A percentile compares a stretch with the other conserved stretches of the same genome.
phyloP scores from a whole-genome alignment of 306 rosid species.

The Phaseolus lunatus region DNA sequence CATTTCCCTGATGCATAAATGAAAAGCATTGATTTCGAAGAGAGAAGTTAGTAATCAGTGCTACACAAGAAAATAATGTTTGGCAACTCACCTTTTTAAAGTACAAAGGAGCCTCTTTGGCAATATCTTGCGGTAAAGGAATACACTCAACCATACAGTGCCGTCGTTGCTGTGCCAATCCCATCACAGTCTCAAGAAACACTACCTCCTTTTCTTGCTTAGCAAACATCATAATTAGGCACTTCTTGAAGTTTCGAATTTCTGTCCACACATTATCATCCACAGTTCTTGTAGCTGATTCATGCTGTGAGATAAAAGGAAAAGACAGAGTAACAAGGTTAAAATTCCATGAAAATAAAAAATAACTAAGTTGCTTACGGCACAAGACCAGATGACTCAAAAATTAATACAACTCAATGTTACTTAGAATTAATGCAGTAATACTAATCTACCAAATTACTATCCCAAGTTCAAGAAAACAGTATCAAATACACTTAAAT shows the following conservation, averaged over 20 bases:
- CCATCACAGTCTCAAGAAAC: conserved; percentile 91
- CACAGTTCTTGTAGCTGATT: conserved; percentile 75
- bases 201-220: conserved; percentile 87
- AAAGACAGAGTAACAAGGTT: background rate
- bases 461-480: conserved; percentile 18
- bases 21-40: background rate
- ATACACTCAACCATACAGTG: conserved; percentile 89
- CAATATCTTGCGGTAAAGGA: conserved; percentile 78
- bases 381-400: conserved; percentile 35
- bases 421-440: conserved; percentile 3
- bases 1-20: conserved; percentile 33
- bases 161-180: conserved; percentile 78
- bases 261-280: conserved; percentile 85
- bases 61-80: background rate
- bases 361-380: background rate
- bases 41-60: conserved; percentile 2
- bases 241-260: conserved; percentile 92
- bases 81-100: conserved; percentile 72
- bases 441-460: background rate
- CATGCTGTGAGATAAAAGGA: conserved; percentile 69
- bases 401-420: conserved; percentile 21
- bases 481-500: conserved; percentile 28
- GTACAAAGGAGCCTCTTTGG: conserved; percentile 88
- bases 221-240: conserved; percentile 93
- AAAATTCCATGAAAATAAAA: conserved; percentile 8